Percentiles rank a stretch among this genome's conserved stretches.
phyloP scores from a whole-genome alignment of 257 asterid genomes.

The Solanum phureja region DNA sequence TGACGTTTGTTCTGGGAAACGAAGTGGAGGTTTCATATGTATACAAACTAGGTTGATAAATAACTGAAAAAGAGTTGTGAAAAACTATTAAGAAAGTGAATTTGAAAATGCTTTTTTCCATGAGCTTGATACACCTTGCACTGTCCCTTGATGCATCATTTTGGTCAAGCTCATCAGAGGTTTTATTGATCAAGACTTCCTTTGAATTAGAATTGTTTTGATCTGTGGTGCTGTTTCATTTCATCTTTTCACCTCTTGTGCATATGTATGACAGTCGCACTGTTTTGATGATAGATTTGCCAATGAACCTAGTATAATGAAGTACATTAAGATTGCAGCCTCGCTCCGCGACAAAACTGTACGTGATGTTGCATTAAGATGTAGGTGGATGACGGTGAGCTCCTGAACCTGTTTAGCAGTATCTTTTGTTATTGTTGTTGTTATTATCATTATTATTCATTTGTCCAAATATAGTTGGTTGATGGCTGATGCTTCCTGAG shows the following conservation, averaged over 20 bases:
- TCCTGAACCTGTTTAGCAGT: not conserved
- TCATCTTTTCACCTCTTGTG: not conserved
- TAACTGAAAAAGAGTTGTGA: not conserved
- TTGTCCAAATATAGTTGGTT: not conserved
- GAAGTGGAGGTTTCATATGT: not conserved
- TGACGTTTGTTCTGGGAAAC: not conserved
- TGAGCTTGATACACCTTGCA: not conserved
- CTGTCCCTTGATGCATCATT: not conserved
- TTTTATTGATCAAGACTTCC: not conserved
- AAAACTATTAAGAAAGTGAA: not conserved
- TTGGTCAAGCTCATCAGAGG: not conserved
- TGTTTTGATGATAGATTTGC: slow-evolving; percentile 33
- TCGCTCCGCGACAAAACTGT: slow-evolving; percentile 69
- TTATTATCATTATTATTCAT: not conserved
- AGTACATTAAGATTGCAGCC: slow-evolving; percentile 79
- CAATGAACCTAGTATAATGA: slow-evolving; percentile 58
- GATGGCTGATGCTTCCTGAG: not conserved
- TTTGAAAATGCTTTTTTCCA: not conserved
- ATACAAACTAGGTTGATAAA: not conserved
- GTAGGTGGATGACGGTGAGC: slow-evolving; percentile 88
- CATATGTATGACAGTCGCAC: not conserved
- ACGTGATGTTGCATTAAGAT: slow-evolving; percentile 89
- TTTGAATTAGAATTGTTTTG: not conserved
- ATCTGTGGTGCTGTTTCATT: not conserved
- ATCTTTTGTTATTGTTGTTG: slow-evolving; percentile 5